These are phyloP conservation scores for Magnolia officinalis DNA, from an alignment of 164 flowering plant genomes.

Conservation along the genomic window DNA sequence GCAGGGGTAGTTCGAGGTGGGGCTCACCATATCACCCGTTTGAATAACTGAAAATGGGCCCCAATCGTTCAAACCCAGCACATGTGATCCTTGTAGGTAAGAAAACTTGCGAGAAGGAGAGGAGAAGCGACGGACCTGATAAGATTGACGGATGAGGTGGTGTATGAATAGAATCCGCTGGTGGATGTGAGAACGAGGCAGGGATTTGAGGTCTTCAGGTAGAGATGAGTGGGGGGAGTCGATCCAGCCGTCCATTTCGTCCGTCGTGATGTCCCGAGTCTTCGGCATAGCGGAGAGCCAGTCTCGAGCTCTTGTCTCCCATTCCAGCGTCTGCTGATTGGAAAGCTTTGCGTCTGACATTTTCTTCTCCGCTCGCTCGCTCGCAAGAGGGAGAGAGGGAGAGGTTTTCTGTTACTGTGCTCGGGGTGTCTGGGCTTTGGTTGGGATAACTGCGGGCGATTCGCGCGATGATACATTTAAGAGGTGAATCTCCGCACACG, in stretches of 20 bases:
- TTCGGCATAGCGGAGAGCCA: not conserved
- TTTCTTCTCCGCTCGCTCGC: too few relatives aligned
- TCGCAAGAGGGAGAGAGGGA: not conserved
- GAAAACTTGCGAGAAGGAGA: not conserved
- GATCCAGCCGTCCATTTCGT: constrained; percentile 1
- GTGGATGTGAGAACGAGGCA: not conserved
- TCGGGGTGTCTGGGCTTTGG: too few relatives aligned
- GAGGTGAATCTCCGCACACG: too few relatives aligned
- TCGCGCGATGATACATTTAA: too few relatives aligned
- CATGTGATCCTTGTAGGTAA: too few relatives aligned
- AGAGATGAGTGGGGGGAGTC: not conserved
- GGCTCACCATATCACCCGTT: too few relatives aligned
- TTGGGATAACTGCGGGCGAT: too few relatives aligned
- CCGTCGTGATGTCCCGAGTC: not conserved
- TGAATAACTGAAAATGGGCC: too few relatives aligned
- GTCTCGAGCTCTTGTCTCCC: not conserved
- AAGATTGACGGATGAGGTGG: not conserved
- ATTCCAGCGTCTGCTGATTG: not conserved
- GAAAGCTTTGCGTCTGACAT: not conserved
- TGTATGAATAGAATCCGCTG: not conserved
- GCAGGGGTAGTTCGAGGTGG: too few relatives aligned
- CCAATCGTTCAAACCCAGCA: too few relatives aligned
- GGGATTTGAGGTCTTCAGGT: constrained; percentile 1
- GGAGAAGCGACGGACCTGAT: not conserved
- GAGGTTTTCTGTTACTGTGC: not conserved